Percentiles rank a stretch among this genome's conserved stretches.
Conservation (phyloP, 1,284 basidiomycete species). For the Leccinum variabile region DNA sequence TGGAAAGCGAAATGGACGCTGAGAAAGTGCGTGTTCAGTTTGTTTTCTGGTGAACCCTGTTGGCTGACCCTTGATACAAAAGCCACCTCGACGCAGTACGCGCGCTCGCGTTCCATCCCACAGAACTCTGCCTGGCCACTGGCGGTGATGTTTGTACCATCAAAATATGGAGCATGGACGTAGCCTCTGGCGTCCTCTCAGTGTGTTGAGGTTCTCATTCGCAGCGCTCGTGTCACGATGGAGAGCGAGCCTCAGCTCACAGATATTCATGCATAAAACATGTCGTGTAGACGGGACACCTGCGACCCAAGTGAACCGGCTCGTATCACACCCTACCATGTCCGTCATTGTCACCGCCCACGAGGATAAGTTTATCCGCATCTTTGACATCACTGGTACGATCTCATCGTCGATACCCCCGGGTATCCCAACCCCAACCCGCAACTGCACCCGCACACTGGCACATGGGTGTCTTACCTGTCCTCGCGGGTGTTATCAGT, state of each 20-base stretch:
- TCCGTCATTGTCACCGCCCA: too few relatives aligned
- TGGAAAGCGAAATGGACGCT: slow-evolving; percentile 86
- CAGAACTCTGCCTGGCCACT: slow-evolving; percentile 80
- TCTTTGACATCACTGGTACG: too few relatives aligned
- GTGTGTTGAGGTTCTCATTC: slow-evolving; percentile 46
- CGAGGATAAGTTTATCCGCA: too few relatives aligned
- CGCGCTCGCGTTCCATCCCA: slow-evolving; percentile 85
- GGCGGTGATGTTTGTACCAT: slow-evolving; percentile 95
- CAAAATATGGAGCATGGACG: slow-evolving; percentile 92
- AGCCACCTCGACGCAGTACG: slow-evolving; percentile 95
- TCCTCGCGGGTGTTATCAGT: too few relatives aligned
- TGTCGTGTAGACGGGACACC: too few relatives aligned
- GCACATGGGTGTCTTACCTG: too few relatives aligned
- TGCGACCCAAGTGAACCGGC: too few relatives aligned
- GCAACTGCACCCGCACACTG: too few relatives aligned
- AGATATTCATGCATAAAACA: too few relatives aligned
- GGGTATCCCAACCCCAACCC: too few relatives aligned
- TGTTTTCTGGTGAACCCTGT: not conserved
- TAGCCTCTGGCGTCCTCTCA: slow-evolving; percentile 65
- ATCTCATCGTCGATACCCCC: too few relatives aligned
- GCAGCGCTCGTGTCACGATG: slow-evolving; percentile 61
- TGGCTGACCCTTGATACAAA: slow-evolving; percentile 22
- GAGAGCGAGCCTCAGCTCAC: slow-evolving; percentile 89
- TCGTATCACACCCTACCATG: too few relatives aligned
- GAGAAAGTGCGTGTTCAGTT: slow-evolving; percentile 67